Base-by-base conservation (phyloP, 441 rosid genomes). In the Gossypium davidsonii region DNA sequence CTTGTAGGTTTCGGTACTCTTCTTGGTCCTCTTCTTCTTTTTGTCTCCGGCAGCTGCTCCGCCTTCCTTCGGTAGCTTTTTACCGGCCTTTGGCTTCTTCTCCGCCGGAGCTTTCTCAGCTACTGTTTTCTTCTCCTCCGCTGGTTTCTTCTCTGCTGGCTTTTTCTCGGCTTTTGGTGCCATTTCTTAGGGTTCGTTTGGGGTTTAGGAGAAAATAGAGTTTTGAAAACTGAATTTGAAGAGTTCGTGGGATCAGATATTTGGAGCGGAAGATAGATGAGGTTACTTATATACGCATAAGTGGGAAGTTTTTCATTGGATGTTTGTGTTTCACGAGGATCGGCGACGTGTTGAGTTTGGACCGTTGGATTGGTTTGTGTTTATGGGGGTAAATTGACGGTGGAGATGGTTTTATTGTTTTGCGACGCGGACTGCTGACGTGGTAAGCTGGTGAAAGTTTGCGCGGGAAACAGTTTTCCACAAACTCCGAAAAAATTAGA, bases 161-260 rank as follows among this genome's bases (percentile, higher is more conserved):
- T 67, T 67, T n/a, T 67, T 67, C 34, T 55, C 62, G 3, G 74
- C 74, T 23, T 71, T 71, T 14, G 74, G 74, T 71, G 74, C 74
- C 74, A 71, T 71, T 11, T 44, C 3, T 11, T 2, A 10, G 49
- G 14, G 3, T 44, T 10, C 34, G 34, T 31, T 31, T 31, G 34
- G 6, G 34, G 1, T 31, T 31, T 5, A 4, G 6, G 34, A 31
- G 1, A 31, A 31, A 31, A 31, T 4, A 0, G 34, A 4, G 34
- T 31, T 4, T 31, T 31, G 34, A 31, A 1, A 4, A 31, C 1
- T 44, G 49, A 44, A 8, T 11, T 44, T 10, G 49, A 44, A 4
- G 34, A 28, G 34, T 44, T 8, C 6, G 49, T 4, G 17, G 3
- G 17, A 48, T 48, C 17, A 48, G 52, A 48, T 48, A 12, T 3